phyloP scores from a whole-genome alignment of 2,329 filamentous ascomycete species.

The Fusarium cyanostomum region DNA sequence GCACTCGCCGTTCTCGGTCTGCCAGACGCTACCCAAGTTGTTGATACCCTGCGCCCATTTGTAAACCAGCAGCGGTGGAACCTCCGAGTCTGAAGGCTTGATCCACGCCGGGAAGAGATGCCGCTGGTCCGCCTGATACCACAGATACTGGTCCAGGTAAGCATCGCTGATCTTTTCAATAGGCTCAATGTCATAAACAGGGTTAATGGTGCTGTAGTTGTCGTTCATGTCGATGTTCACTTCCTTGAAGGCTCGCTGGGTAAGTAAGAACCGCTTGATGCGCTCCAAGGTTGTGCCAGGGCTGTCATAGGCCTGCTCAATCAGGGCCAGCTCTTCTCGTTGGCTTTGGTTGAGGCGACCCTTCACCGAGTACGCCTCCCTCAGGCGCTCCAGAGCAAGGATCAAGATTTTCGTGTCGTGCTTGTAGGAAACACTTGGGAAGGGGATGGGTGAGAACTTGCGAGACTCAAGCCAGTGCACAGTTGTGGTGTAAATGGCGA shows the following conservation, averaged over 20 bases:
- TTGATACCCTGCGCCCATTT: conserved; percentile 99
- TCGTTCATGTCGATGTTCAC: conserved; percentile 99
- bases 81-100: conserved; percentile 97
- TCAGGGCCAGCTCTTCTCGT: conserved; percentile 93
- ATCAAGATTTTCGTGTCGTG: conserved; percentile 99
- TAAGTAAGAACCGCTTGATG: conserved; percentile 97
- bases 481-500: conserved; percentile 98
- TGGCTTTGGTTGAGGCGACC: conserved; percentile 96
- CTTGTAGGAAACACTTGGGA: conserved; percentile 99
- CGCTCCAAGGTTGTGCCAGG: conserved; percentile 94
- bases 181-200: conserved; percentile 97
- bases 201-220: conserved; percentile 99
- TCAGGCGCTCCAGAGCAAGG: conserved; percentile 87
- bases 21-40: conserved; percentile 95
- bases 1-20: conserved; percentile 91
- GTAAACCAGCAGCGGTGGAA: conserved; percentile 92
- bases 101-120: conserved; percentile 99
- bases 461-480: conserved; percentile 98
- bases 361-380: conserved; percentile 98
- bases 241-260: conserved; percentile 98
- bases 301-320: conserved; percentile 98
- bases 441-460: conserved; percentile 98
- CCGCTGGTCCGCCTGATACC: conserved; percentile 98
- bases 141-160: conserved; percentile 97
- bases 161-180: conserved; percentile 99